Percentiles rank a stretch among this genome's conserved stretches.
Evolutionary conservation across 2,329 filamentous ascomycete species (phyloP).

Genomic region (Hysterium pulicare): DNA sequence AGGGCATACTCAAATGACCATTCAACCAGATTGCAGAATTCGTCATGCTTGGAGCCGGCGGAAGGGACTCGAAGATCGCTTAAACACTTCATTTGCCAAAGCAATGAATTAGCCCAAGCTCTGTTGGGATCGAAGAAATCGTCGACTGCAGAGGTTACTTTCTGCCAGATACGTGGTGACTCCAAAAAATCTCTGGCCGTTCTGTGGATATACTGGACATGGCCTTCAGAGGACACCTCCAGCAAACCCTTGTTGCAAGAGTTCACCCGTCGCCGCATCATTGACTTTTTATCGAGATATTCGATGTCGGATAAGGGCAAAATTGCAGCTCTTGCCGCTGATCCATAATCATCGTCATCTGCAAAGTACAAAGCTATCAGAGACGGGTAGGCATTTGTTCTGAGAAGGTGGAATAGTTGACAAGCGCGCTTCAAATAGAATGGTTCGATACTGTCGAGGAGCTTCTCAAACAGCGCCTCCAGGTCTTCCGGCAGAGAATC

Average conservation of each 20-base stretch:
- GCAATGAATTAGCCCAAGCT: too few relatives aligned
- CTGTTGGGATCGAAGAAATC: too few relatives aligned
- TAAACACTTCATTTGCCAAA: too few relatives aligned
- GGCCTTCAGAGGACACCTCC: too few relatives aligned
- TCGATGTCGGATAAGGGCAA: not conserved
- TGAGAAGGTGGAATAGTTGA: slow-evolving; percentile 11
- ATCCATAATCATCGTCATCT: slow-evolving; percentile 7
- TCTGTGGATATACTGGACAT: too few relatives aligned
- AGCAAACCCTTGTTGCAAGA: slow-evolving; percentile 12
- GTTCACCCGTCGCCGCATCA: slow-evolving; percentile 7
- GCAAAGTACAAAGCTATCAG: slow-evolving; percentile 12
- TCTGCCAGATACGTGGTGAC: too few relatives aligned
- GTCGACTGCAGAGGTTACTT: too few relatives aligned
- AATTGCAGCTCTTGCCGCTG: slow-evolving; percentile 3
- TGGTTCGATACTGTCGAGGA: slow-evolving; percentile 9
- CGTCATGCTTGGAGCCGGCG: too few relatives aligned
- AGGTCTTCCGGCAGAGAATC: slow-evolving; percentile 11
- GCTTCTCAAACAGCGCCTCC: slow-evolving; percentile 12
- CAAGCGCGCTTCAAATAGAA: slow-evolving; percentile 10
- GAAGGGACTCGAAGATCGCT: too few relatives aligned
- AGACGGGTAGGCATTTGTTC: slow-evolving; percentile 1
- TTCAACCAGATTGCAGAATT: too few relatives aligned
- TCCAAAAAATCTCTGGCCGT: too few relatives aligned
- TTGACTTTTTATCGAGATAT: not conserved
- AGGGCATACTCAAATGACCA: too few relatives aligned